phyloP scores from a whole-genome alignment of 208 protist species.

The Wallacemonas collosoma region DNA sequence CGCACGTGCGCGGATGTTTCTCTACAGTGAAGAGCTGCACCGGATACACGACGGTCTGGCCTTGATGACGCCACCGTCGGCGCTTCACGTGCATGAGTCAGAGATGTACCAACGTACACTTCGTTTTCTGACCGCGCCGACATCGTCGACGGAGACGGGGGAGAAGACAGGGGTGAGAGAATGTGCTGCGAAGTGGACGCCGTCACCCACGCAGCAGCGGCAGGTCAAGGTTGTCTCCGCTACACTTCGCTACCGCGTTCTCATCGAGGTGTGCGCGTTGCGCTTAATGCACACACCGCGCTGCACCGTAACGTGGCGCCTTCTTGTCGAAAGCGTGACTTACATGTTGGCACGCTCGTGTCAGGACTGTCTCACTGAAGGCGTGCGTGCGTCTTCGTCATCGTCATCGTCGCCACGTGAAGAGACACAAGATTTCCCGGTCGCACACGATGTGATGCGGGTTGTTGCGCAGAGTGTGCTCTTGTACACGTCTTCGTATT shows the following conservation, averaged over 20 bases:
- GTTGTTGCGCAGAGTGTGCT: constrained; percentile 18
- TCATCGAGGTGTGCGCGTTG: constrained; percentile 44
- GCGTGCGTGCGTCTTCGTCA: no score
- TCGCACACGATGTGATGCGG: background rate
- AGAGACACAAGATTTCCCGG: background rate
- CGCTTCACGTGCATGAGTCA: constrained; percentile 17
- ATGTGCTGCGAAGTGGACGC: no score
- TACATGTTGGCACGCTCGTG: constrained; percentile 10
- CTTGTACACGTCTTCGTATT: constrained; percentile 23
- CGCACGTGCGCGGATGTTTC: constrained; percentile 2
- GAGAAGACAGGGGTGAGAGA: no score
- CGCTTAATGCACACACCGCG: constrained; percentile 47
- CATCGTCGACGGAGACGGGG: background rate
- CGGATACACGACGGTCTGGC: background rate
- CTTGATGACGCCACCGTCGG: background rate
- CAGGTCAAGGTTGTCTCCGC: constrained; percentile 19
- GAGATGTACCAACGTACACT: constrained; percentile 18
- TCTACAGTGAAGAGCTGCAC: background rate
- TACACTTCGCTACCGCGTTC: constrained; percentile 44
- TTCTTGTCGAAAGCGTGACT: constrained; percentile 27
- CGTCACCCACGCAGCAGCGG: background rate
- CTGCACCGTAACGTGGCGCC: constrained; percentile 57
- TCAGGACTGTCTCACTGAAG: background rate
- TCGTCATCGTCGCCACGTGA: background rate
- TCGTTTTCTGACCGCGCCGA: background rate